A percentile compares a stretch with the other conserved stretches of the same genome.
Conservation (phyloP, 352 stramenopile genomes). For the Phytophthora agathidicida region DNA sequence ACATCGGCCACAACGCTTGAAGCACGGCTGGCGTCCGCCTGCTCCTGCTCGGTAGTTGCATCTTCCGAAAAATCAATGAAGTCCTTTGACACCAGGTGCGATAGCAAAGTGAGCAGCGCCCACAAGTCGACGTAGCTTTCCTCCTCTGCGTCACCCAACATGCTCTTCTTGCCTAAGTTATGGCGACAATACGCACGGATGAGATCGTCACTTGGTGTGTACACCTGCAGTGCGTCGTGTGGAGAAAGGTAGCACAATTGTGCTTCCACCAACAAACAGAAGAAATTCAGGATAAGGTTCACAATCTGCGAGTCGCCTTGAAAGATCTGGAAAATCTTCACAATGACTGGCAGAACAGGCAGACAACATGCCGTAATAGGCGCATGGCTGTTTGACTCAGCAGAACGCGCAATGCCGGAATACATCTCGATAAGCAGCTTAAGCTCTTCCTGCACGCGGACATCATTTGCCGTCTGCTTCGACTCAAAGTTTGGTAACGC, state of each 20-base stretch:
- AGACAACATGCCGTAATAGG: slow-evolving; percentile 73
- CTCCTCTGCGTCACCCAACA: slow-evolving; percentile 70
- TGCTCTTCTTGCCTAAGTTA: slow-evolving; percentile 74
- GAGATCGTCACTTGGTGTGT: slow-evolving; percentile 72
- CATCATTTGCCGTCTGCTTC: slow-evolving; percentile 66
- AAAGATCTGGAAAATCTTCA: slow-evolving; percentile 81
- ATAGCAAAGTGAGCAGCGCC: slow-evolving; percentile 80
- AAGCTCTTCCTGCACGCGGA: slow-evolving; percentile 72
- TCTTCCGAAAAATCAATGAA: slow-evolving; percentile 89
- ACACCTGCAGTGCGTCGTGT: slow-evolving; percentile 74
- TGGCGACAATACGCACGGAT: slow-evolving; percentile 71
- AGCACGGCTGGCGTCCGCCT: slow-evolving; percentile 58
- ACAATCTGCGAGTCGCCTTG: slow-evolving; percentile 76
- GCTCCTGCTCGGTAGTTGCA: slow-evolving; percentile 61
- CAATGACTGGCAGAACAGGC: slow-evolving; percentile 70
- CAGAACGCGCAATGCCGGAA: slow-evolving; percentile 72
- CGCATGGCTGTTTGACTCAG: slow-evolving; percentile 62
- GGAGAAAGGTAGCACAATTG: slow-evolving; percentile 81
- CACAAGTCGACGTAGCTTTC: slow-evolving; percentile 79
- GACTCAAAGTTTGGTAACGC: slow-evolving; percentile 60
- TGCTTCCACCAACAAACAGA: slow-evolving; percentile 79
- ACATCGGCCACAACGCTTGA: slow-evolving; percentile 84
- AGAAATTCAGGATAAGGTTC: slow-evolving; percentile 77
- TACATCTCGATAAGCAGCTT: slow-evolving; percentile 84
- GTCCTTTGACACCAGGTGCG: slow-evolving; percentile 81